These are phyloP conservation scores for Phytophthora rubi DNA, from an alignment of 352 stramenopile species.

Conservation along the genomic window DNA sequence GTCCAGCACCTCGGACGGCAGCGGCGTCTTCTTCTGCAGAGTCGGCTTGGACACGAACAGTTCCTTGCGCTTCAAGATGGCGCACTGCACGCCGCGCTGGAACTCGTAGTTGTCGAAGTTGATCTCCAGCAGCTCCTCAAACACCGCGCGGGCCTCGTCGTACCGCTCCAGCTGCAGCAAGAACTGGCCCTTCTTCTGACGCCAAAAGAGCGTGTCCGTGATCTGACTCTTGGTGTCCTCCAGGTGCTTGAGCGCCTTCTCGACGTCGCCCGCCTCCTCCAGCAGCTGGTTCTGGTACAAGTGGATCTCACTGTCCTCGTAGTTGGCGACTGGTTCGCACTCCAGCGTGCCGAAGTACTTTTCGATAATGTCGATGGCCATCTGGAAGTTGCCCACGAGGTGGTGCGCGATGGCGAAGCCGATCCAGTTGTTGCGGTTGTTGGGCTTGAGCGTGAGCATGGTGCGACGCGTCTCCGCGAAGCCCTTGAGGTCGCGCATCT, in stretches of 20 bases:
- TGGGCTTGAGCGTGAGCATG: conserved; percentile 95
- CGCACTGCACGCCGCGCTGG: conserved; percentile 87
- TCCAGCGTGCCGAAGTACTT: conserved; percentile 94
- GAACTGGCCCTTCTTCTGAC: conserved; percentile 80
- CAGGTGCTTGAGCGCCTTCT: conserved; percentile 87
- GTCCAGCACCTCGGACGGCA: conserved; percentile 60
- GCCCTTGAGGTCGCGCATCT: conserved; percentile 90
- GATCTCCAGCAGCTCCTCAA: conserved; percentile 78
- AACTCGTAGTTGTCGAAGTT: conserved; percentile 94
- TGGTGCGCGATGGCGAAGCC: conserved; percentile 97
- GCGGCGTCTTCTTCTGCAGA: conserved; percentile 37
- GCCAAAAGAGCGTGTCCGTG: conserved; percentile 77
- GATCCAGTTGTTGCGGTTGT: conserved; percentile 97
- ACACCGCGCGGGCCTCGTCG: conserved; percentile 71
- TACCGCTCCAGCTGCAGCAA: conserved; percentile 68
- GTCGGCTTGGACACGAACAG: conserved; percentile 47
- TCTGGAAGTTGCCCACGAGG: conserved; percentile 91
- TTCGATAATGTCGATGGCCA: conserved; percentile 96
- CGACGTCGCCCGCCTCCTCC: conserved; percentile 89
- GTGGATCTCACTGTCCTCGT: conserved; percentile 97
- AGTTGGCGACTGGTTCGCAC: conserved; percentile 61
- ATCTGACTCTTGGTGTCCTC: conserved; percentile 79
- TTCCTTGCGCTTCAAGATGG: conserved; percentile 65
- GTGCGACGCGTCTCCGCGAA: conserved; percentile 94
- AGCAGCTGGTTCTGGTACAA: conserved; percentile 96